Conservation (phyloP, 1,139 yeast species). For the Hyphopichia wangnamkhiaoensis region DNA sequence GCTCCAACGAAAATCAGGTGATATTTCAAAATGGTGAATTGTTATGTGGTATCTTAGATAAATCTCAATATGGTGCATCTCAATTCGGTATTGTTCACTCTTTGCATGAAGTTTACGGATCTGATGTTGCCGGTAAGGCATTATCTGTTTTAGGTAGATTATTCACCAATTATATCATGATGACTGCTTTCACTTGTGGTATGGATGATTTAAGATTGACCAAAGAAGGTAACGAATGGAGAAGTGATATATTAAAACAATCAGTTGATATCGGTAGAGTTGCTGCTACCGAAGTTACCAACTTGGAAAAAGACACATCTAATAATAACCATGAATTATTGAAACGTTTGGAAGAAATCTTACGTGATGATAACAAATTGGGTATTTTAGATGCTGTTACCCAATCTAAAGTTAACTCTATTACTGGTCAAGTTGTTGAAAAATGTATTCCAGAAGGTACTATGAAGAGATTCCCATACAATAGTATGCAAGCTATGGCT, state of each 20-base stretch:
- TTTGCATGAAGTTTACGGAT: slow-evolving; percentile 92
- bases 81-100: slow-evolving; percentile 97
- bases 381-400: slow-evolving; percentile 96
- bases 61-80: slow-evolving; percentile 98
- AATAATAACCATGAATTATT: slow-evolving; percentile 74
- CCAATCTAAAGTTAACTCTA: slow-evolving; percentile 87
- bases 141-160: slow-evolving; percentile 89
- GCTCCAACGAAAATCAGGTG: slow-evolving; percentile 83
- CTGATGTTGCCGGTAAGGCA: slow-evolving; percentile 85
- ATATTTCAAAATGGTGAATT: slow-evolving; percentile 85
- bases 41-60: slow-evolving; percentile 90
- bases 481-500: slow-evolving; percentile 99
- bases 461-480: slow-evolving; percentile 91
- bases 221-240: slow-evolving; percentile 85
- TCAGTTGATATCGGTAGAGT: slow-evolving; percentile 82
- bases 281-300: slow-evolving; percentile 95
- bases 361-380: slow-evolving; percentile 88
- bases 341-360: slow-evolving; percentile 88
- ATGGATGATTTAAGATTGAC: slow-evolving; percentile 98
- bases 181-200: slow-evolving; percentile 97
- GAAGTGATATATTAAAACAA: slow-evolving; percentile 75
- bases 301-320: slow-evolving; percentile 60
- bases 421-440: slow-evolving; percentile 90
- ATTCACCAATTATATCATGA: slow-evolving; percentile 90
- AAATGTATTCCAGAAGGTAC: slow-evolving; percentile 97